A percentile compares a stretch with the other conserved stretches of the same genome.
Evolutionary conservation across 306 rosid species (phyloP).

Genomic region (Castanea crenata): DNA sequence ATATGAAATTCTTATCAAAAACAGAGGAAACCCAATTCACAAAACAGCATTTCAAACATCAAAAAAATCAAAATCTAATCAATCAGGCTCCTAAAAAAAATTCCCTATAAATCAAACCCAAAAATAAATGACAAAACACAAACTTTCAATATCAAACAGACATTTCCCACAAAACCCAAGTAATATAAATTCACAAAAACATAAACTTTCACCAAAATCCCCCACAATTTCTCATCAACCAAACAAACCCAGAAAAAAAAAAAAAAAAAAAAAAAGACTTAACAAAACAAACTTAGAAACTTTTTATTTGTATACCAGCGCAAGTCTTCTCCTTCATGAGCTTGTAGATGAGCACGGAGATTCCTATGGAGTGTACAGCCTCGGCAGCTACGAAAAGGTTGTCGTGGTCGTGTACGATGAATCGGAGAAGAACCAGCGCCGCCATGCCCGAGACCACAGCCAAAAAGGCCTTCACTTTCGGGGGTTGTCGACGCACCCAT

Average conservation of each 20-base stretch:
- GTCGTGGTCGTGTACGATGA: slow-evolving; percentile 85
- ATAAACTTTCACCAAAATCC: background rate
- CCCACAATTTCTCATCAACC: background rate
- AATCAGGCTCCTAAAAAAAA: background rate
- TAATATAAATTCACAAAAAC: background rate
- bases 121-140: background rate
- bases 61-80: background rate
- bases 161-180: background rate
- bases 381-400: slow-evolving; percentile 92
- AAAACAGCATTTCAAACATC: background rate
- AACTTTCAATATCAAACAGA: background rate
- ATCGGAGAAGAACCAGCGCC: slow-evolving; percentile 73
- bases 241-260: background rate
- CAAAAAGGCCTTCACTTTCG: slow-evolving; percentile 84
- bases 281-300: background rate
- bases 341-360: slow-evolving; percentile 80
- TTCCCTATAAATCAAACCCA: background rate
- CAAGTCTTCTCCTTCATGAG: slow-evolving; percentile 91
- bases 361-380: slow-evolving; percentile 87
- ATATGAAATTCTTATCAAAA: background rate
- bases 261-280: background rate
- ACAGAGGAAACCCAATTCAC: background rate
- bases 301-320: slow-evolving; percentile 46
- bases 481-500: slow-evolving; percentile 87
- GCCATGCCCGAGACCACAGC: slow-evolving; percentile 85